Conservation (phyloP, 2,329 filamentous ascomycete genomes). For the Neonectria ditissima region DNA sequence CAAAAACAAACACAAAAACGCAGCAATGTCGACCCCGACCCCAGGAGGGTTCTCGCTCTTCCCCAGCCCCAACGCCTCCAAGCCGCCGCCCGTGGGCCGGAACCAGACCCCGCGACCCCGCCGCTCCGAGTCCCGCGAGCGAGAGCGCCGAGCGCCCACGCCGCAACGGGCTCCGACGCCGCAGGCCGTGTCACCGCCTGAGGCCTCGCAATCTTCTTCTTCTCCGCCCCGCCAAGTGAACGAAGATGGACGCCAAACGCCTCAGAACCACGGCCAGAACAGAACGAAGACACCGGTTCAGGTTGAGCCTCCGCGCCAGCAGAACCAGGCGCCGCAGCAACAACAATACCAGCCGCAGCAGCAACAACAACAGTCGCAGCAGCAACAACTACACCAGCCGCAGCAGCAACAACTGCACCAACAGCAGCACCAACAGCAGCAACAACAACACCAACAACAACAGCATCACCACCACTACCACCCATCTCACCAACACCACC, state of each 20-base stretch:
- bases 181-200: conserved; percentile 28
- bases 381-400: not conserved
- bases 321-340: too few species aligned
- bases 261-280: conserved; percentile 37
- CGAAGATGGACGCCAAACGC: conserved; percentile 48
- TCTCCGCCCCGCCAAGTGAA: not conserved
- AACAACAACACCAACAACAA: conserved; percentile 33
- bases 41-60: conserved; percentile 69
- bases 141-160: conserved; percentile 49
- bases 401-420: not conserved
- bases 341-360: not conserved
- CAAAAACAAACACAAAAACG: too few species aligned
- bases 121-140: conserved; percentile 53
- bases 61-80: conserved; percentile 60
- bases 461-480: not conserved
- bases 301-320: conserved; percentile 43
- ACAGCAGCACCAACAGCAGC: too few species aligned
- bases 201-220: conserved; percentile 32
- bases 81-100: conserved; percentile 46
- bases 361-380: conserved; percentile 30
- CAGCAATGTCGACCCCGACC: conserved; percentile 55
- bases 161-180: conserved; percentile 50
- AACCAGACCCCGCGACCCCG: conserved; percentile 56
- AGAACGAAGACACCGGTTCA: conserved; percentile 51
- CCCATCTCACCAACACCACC: not conserved